phyloP scores from a whole-genome alignment of 1,139 yeast species.

The Geotrichum aggregatum region DNA sequence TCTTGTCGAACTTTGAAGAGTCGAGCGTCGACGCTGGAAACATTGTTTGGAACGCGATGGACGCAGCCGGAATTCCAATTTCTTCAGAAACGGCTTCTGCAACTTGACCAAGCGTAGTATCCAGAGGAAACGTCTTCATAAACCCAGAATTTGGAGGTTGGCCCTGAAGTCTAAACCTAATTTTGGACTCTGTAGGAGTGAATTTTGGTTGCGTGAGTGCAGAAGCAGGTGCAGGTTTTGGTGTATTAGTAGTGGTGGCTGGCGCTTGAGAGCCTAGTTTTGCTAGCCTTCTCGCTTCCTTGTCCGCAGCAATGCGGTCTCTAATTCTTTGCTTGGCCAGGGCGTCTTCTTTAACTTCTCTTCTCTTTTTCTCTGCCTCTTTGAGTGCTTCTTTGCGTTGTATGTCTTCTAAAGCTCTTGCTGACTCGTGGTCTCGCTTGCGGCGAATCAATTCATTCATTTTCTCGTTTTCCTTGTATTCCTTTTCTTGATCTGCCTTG shows the following conservation, averaged over 20 bases:
- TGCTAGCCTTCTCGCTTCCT: slow-evolving; percentile 31
- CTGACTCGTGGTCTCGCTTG: slow-evolving; percentile 36
- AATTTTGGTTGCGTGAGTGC: slow-evolving; percentile 23
- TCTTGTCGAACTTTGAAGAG: slow-evolving; percentile 28
- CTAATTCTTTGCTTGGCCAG: slow-evolving; percentile 37
- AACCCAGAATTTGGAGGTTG: slow-evolving; percentile 26
- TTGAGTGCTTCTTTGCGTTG: slow-evolving; percentile 36
- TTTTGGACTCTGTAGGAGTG: slow-evolving; percentile 34
- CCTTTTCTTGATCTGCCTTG: slow-evolving; percentile 34
- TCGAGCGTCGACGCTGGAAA: slow-evolving; percentile 35
- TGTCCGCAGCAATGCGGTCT: slow-evolving; percentile 40
- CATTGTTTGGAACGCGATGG: slow-evolving; percentile 33
- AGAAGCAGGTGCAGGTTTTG: slow-evolving; percentile 23
- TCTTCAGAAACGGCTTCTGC: slow-evolving; percentile 32
- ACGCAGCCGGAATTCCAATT: slow-evolving; percentile 20
- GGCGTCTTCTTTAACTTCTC: slow-evolving; percentile 36
- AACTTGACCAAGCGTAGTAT: slow-evolving; percentile 35
- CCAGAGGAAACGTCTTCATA: slow-evolving; percentile 33
- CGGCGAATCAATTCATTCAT: slow-evolving; percentile 35
- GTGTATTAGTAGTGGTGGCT: slow-evolving; percentile 19
- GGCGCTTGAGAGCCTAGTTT: slow-evolving; percentile 15
- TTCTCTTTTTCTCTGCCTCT: slow-evolving; percentile 36
- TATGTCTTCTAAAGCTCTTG: slow-evolving; percentile 35
- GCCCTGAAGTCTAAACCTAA: slow-evolving; percentile 35
- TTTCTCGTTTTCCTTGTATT: slow-evolving; percentile 33